A percentile compares a stretch with the other conserved stretches of the same genome.
phyloP scores from a whole-genome alignment of 352 stramenopile species.

The Chloridella minuta region DNA sequence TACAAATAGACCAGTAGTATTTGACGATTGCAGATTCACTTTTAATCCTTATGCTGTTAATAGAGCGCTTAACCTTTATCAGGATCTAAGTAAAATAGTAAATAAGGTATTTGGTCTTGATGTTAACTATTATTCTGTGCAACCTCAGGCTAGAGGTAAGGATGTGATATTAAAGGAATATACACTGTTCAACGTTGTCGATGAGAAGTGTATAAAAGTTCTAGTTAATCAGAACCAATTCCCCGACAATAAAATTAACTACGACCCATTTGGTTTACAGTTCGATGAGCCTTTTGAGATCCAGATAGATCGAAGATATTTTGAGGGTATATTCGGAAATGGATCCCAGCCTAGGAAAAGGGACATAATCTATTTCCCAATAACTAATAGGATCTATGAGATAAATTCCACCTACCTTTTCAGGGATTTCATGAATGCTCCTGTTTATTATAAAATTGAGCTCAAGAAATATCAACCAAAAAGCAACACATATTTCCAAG shows the following conservation, averaged over 20 bases:
- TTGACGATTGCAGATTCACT: too few species aligned
- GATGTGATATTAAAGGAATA: neutral
- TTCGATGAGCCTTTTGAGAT: neutral
- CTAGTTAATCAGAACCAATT: neutral
- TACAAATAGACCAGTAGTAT: too few species aligned
- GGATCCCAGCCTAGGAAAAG: neutral
- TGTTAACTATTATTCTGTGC: neutral
- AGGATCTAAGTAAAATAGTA: neutral
- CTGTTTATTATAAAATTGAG: neutral
- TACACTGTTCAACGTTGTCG: neutral
- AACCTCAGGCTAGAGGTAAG: neutral
- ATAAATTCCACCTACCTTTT: neutral
- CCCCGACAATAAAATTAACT: neutral
- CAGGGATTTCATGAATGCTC: neutral
- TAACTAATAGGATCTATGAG: neutral
- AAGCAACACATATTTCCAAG: neutral
- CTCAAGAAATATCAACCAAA: neutral
- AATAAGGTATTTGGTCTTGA: neutral
- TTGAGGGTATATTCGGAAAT: neutral
- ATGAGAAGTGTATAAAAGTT: neutral
- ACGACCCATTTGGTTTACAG: neutral
- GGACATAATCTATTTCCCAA: neutral
- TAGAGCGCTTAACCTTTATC: neutral
- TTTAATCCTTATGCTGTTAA: neutral
- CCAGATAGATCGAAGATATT: neutral